These are phyloP conservation scores for Chrysochromulina tobinii DNA, from an alignment of 78 protist species.

Conservation along the genomic window DNA sequence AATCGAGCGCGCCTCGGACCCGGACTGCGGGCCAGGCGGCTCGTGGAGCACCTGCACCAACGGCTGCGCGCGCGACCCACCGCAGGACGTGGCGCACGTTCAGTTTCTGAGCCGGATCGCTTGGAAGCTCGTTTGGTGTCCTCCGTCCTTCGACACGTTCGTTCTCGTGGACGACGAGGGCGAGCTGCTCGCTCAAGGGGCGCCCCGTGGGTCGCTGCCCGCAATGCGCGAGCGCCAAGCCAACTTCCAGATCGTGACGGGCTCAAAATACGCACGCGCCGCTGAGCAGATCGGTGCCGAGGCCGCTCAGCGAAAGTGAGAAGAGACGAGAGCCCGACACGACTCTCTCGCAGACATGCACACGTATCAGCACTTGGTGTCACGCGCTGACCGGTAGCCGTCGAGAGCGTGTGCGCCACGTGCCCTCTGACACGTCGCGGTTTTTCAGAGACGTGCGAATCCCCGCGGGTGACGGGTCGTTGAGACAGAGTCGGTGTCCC, in stretches of 20 bases:
- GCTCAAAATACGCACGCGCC: neutral
- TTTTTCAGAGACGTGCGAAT: no score
- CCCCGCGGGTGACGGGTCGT: no score
- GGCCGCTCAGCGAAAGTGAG: no score
- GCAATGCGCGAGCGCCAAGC: neutral
- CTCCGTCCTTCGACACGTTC: neutral
- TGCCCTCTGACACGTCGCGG: no score
- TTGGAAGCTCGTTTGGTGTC: neutral
- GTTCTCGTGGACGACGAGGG: constrained; percentile 13
- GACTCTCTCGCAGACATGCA: no score
- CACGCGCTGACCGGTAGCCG: no score
- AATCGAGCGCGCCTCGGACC: neutral
- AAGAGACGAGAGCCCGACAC: no score
- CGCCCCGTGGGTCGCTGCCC: neutral
- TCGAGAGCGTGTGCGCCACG: no score
- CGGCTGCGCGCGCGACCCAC: neutral
- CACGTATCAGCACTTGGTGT: no score
- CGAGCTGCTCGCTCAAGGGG: neutral
- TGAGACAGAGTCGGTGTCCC: no score
- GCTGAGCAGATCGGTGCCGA: neutral
- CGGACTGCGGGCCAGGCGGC: neutral
- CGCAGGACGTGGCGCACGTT: constrained; percentile 20
- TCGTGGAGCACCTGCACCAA: neutral
- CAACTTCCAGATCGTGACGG: neutral
- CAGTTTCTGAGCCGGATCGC: constrained; percentile 9